Evolutionary conservation across 2,329 filamentous ascomycete genomes (phyloP).

Genomic region (Tolypocladium inflatum): DNA sequence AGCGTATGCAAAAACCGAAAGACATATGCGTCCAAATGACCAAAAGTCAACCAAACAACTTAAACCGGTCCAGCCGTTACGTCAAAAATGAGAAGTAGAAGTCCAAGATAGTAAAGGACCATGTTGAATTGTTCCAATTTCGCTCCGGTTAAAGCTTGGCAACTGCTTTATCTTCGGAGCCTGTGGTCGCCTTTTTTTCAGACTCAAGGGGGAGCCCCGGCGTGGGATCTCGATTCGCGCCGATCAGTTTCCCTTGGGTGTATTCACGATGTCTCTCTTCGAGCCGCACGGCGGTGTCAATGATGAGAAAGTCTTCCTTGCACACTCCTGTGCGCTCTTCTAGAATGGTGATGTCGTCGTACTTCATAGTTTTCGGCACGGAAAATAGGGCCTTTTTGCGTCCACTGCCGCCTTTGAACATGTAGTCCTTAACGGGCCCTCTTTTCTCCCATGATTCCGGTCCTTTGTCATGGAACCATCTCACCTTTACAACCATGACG

Average conservation of each 20-base stretch:
- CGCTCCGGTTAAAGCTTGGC: no score
- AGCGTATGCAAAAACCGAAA: no score
- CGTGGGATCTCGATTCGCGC: no score
- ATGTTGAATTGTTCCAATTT: no score
- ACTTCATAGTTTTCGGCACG: neutral
- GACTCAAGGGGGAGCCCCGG: no score
- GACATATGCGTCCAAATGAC: no score
- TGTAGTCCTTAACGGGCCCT: neutral
- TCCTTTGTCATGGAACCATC: neutral
- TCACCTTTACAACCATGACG: neutral
- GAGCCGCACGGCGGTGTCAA: neutral
- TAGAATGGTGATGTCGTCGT: neutral
- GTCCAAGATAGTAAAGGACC: no score
- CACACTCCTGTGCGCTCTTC: neutral
- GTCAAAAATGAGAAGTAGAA: no score
- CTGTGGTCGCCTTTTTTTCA: no score
- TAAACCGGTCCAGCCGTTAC: no score
- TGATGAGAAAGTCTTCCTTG: neutral
- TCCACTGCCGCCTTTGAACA: neutral
- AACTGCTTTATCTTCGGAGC: no score
- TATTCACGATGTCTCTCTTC: neutral
- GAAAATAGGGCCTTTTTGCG: neutral
- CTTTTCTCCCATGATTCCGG: neutral
- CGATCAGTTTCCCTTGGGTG: neutral
- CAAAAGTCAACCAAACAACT: no score